Percentiles rank a stretch among this genome's conserved stretches.
phyloP scores from a whole-genome alignment of 768 basidiomycete species.

The Calocybe cyanea region DNA sequence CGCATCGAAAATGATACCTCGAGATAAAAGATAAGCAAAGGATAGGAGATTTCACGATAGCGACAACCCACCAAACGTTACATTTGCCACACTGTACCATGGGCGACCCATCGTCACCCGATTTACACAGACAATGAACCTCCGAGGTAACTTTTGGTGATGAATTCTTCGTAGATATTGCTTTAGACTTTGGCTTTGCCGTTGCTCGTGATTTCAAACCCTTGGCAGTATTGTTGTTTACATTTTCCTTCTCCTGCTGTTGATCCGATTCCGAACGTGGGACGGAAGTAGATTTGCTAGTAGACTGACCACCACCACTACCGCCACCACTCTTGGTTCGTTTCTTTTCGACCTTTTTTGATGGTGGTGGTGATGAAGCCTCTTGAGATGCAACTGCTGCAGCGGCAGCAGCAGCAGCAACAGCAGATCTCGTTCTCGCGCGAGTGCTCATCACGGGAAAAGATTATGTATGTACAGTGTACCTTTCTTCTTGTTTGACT shows the following conservation, averaged over 20 bases:
- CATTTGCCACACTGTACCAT: slow-evolving; percentile 78
- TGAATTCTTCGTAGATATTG: slow-evolving; percentile 4
- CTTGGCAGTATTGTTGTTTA: slow-evolving; percentile 16
- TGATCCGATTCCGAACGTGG: slow-evolving; percentile 14
- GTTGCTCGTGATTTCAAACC: slow-evolving; percentile 3
- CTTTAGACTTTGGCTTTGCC: slow-evolving; percentile 13
- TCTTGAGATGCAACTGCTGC: slow-evolving; percentile 17
- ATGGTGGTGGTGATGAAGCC: slow-evolving; percentile 5
- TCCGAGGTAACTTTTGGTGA: slow-evolving; percentile 13
- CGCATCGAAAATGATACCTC: slow-evolving; percentile 86
- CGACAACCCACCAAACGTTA: slow-evolving; percentile 57
- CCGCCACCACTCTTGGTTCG: too few relatives aligned
- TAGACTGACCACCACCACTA: slow-evolving; percentile 12
- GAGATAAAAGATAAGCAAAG: slow-evolving; percentile 5
- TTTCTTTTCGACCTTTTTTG: slow-evolving; percentile 14
- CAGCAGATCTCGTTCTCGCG: slow-evolving; percentile 37
- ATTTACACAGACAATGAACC: slow-evolving; percentile 60
- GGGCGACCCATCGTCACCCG: slow-evolving; percentile 72
- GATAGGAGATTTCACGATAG: slow-evolving; percentile 2
- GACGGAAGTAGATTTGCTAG: slow-evolving; percentile 13
- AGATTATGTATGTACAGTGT: too few relatives aligned
- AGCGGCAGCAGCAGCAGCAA: slow-evolving; percentile 10
- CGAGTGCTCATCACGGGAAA: slow-evolving; percentile 39
- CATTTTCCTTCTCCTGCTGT: slow-evolving; percentile 26
- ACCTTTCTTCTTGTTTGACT: background rate